These are phyloP conservation scores for Rhypophila decipiens DNA, from an alignment of 495 filamentous ascomycete genomes.

Conservation along the genomic window DNA sequence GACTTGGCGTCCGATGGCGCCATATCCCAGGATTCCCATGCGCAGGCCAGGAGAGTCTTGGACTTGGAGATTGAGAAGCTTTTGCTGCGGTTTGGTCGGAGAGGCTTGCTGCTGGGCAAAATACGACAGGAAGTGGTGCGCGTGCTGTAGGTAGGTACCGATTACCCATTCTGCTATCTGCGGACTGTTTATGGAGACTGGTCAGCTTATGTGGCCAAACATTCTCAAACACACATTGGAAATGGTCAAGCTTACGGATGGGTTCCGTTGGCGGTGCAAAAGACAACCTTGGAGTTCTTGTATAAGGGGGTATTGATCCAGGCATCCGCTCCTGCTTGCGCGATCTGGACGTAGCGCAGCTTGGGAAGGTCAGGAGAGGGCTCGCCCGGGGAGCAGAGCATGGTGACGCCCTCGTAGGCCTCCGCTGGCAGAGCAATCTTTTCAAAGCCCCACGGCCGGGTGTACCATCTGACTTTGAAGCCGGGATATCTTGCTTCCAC, in stretches of 20 bases:
- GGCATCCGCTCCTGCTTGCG: conserved; percentile 24
- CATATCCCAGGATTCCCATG: conserved; percentile 39
- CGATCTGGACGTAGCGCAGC: conserved; percentile 27
- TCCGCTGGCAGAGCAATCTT: conserved; percentile 4
- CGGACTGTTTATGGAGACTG: conserved; percentile 14
- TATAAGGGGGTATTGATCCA: conserved; percentile 26
- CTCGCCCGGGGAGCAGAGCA: conserved; percentile 14
- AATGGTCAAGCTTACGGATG: conserved; percentile 10
- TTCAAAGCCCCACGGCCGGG: neutral
- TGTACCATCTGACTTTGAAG: conserved; percentile 23
- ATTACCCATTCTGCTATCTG: conserved; percentile 43
- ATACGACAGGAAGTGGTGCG: conserved; percentile 25
- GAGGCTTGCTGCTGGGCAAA: conserved; percentile 10
- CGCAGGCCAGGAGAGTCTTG: conserved; percentile 26
- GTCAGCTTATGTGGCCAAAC: no score
- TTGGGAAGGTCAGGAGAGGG: conserved; percentile 19
- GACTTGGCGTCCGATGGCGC: conserved; percentile 58
- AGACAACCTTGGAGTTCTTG: conserved; percentile 17
- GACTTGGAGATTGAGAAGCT: conserved; percentile 1
- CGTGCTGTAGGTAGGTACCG: conserved; percentile 28
- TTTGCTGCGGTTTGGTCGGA: neutral
- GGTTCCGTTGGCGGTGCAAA: conserved; percentile 27
- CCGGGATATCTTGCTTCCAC: conserved; percentile 21
- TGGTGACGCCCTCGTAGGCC: conserved; percentile 22
- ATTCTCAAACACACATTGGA: no score